Conservation (phyloP, 176 grass and related monocot species). For the Raddia guianensis region DNA sequence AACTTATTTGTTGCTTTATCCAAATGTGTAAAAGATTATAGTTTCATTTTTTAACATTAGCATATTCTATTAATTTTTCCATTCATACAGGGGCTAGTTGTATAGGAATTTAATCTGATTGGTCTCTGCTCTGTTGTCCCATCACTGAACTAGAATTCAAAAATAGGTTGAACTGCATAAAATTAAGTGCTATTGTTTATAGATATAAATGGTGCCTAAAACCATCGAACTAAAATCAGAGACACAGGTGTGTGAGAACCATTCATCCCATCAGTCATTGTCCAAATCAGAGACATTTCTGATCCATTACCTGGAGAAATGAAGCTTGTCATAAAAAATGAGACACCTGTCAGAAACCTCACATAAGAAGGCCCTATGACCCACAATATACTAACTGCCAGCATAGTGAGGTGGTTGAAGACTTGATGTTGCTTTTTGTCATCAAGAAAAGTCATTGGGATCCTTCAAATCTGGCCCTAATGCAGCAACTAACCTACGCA, state of each 20-base stretch:
- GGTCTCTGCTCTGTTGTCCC: not conserved
- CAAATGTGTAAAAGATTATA: too few relatives aligned
- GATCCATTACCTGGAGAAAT: slow-evolving; percentile 24
- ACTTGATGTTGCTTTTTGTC: slow-evolving; percentile 21
- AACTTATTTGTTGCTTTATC: too few relatives aligned
- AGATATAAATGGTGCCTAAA: not conserved
- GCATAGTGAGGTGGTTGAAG: slow-evolving; percentile 41
- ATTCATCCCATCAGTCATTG: not conserved
- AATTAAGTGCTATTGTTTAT: slow-evolving; percentile 3
- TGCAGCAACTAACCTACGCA: slow-evolving; percentile 37
- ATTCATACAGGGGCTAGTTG: slow-evolving; percentile 7
- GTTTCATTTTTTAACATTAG: not conserved
- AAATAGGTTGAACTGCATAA: slow-evolving; percentile 14
- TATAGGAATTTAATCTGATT: slow-evolving; percentile 19
- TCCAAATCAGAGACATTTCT: slow-evolving; percentile 13
- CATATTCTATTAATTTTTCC: not conserved
- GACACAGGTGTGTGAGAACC: not conserved
- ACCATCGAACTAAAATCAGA: not conserved
- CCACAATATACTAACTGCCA: slow-evolving; percentile 33
- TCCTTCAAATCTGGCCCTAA: slow-evolving; percentile 48
- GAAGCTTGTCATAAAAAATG: slow-evolving; percentile 29
- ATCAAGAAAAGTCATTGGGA: slow-evolving; percentile 42
- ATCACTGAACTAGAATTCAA: slow-evolving; percentile 9
- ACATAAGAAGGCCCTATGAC: slow-evolving; percentile 13
- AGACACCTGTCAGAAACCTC: slow-evolving; percentile 20